A percentile compares a stretch with the other conserved stretches of the same genome.
phyloP scores from a whole-genome alignment of 805 yeast genomes.

The Ascoidea asiatica region DNA sequence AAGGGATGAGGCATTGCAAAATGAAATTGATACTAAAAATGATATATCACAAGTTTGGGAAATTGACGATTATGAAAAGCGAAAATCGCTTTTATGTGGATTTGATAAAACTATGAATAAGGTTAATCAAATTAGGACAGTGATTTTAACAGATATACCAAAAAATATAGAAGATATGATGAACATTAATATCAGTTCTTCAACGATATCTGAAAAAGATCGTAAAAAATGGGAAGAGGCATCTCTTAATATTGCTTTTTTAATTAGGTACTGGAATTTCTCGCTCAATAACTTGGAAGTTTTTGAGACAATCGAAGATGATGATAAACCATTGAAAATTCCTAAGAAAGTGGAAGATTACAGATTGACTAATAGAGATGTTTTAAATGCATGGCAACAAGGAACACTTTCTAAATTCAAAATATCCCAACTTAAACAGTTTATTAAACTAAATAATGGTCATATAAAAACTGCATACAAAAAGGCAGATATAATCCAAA shows the following conservation, averaged over 20 bases:
- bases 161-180: neutral
- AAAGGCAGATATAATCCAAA: neutral
- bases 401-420: neutral
- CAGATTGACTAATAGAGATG: neutral
- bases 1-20: conserved; percentile 53
- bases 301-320: neutral
- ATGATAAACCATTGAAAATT: neutral
- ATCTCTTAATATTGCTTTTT: neutral
- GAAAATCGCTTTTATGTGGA: neutral
- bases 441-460: neutral
- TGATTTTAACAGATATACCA: neutral
- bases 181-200: no score
- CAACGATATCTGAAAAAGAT: no score
- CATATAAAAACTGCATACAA: neutral
- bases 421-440: neutral
- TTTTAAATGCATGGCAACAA: neutral
- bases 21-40: conserved; percentile 22
- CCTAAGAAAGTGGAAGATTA: neutral
- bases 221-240: no score
- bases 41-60: conserved; percentile 7
- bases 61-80: neutral
- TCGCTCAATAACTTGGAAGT: no score
- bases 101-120: neutral
- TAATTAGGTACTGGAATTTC: neutral
- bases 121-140: neutral